phyloP scores from a whole-genome alignment of 2,329 filamentous ascomycete genomes.

The Venturia asperata region DNA sequence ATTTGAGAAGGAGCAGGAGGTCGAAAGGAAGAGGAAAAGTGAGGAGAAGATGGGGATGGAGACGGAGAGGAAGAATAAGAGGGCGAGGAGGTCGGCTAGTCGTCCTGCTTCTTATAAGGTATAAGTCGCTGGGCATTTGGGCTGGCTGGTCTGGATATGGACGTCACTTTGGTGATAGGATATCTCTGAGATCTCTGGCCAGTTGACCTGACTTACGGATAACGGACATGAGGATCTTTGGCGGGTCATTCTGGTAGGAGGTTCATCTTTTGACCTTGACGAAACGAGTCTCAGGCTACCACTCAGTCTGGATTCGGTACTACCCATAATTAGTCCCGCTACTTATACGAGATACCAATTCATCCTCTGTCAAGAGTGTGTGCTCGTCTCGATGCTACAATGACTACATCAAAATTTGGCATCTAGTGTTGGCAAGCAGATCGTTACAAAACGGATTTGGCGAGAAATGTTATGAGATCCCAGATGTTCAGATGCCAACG shows the following conservation, averaged over 20 bases:
- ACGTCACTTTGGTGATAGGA: neutral
- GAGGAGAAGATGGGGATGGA: neutral
- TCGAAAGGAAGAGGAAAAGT: neutral
- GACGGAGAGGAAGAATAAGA: neutral
- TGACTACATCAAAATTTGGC: too few species aligned
- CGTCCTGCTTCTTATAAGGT: neutral
- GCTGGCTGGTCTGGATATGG: neutral
- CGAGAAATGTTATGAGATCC: too few species aligned
- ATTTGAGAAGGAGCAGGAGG: neutral
- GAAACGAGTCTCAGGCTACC: neutral
- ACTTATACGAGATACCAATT: neutral
- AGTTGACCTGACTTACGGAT: neutral
- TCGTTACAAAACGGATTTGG: too few species aligned
- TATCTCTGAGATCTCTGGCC: neutral
- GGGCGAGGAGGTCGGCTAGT: neutral
- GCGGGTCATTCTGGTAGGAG: neutral
- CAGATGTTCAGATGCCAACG: too few species aligned
- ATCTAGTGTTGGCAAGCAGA: too few species aligned
- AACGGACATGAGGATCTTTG: neutral
- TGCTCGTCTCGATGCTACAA: neutral
- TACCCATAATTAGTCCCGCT: neutral
- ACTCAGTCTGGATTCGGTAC: neutral
- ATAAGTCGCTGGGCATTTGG: neutral
- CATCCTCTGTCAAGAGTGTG: too few species aligned
- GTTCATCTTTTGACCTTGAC: neutral